Conservation (phyloP, 1,284 basidiomycete genomes). For the Tremellales sp. region DNA sequence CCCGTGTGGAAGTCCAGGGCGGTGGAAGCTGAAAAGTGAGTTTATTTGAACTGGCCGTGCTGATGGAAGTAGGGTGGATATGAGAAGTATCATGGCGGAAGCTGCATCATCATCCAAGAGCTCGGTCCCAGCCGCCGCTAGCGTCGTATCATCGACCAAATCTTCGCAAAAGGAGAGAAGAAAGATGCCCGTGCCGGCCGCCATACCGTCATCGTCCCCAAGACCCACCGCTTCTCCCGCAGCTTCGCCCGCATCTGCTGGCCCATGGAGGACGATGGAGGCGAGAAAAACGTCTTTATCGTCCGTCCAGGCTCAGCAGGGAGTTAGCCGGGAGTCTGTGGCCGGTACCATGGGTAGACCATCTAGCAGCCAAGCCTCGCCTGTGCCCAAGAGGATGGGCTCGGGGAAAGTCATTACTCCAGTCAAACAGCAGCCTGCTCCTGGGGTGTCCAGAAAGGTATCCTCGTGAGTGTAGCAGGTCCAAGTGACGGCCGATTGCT, state of each 20-base stretch:
- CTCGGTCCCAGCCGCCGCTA: conserved; percentile 19
- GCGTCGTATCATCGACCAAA: conserved; percentile 3
- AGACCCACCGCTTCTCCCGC: conserved; percentile 6
- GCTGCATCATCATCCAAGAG: conserved; percentile 41
- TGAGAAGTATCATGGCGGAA: conserved; percentile 83
- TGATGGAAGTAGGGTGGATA: conserved; percentile 59
- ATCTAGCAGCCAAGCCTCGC: conserved; percentile 14
- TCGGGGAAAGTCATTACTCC: conserved; percentile 34
- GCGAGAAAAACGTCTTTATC: conserved; percentile 27
- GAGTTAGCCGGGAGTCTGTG: not conserved
- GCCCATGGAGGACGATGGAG: conserved; percentile 33
- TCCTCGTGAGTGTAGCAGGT: conserved; percentile 11
- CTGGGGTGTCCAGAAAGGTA: conserved; percentile 15
- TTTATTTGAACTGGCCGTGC: conserved; percentile 11
- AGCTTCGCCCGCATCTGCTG: conserved; percentile 14
- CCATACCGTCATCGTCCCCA: conserved; percentile 11
- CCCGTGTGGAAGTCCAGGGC: conserved; percentile 53
- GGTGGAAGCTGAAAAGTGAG: conserved; percentile 51
- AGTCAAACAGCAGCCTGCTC: conserved; percentile 22
- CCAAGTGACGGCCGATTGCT: conserved; percentile 3
- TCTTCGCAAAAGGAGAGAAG: conserved; percentile 5
- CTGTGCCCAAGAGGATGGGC: conserved; percentile 11
- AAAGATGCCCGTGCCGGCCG: not conserved
- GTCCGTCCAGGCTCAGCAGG: conserved; percentile 33
- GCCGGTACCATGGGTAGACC: conserved; percentile 10